Evolutionary conservation across 176 grass and related monocot species (phyloP).

Genomic region (Lolium perenne): DNA sequence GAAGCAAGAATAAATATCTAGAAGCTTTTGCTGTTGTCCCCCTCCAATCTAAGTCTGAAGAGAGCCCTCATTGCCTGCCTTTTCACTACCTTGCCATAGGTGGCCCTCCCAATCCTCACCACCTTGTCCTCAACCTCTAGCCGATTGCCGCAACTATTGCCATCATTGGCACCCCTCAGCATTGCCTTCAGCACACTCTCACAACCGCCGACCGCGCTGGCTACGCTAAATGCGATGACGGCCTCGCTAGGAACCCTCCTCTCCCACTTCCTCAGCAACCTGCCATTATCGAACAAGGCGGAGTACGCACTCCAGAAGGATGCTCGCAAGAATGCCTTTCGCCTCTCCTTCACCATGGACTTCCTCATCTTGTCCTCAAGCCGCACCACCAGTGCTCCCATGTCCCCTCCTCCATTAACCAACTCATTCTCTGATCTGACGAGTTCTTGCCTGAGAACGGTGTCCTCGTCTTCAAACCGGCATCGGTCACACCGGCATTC

Average conservation of each 20-base stretch:
- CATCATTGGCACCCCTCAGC: slow-evolving; percentile 51
- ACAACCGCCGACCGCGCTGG: slow-evolving; percentile 51
- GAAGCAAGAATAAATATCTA: slow-evolving; percentile 27
- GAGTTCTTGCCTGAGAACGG: slow-evolving; percentile 51
- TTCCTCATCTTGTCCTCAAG: slow-evolving; percentile 78
- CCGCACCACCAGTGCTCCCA: slow-evolving; percentile 50
- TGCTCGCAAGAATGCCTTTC: slow-evolving; percentile 71
- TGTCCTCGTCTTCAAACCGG: slow-evolving; percentile 53
- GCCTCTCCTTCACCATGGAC: slow-evolving; percentile 65
- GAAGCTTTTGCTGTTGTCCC: slow-evolving; percentile 26
- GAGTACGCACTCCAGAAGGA: slow-evolving; percentile 75
- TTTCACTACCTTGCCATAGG: slow-evolving; percentile 89
- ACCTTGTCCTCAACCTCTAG: slow-evolving; percentile 80
- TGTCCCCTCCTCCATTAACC: slow-evolving; percentile 42
- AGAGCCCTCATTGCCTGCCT: slow-evolving; percentile 74
- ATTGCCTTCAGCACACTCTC: slow-evolving; percentile 71
- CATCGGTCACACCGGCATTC: slow-evolving; percentile 85
- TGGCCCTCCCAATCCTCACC: slow-evolving; percentile 71
- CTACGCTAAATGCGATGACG: slow-evolving; percentile 48
- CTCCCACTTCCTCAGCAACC: slow-evolving; percentile 65
- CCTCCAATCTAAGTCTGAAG: slow-evolving; percentile 52
- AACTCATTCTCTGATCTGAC: slow-evolving; percentile 47
- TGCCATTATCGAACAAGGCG: slow-evolving; percentile 62
- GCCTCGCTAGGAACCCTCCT: slow-evolving; percentile 55
- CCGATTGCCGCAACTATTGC: slow-evolving; percentile 43